Base-by-base conservation (phyloP, 176 grass and related monocot species). In the Secale cereale region DNA sequence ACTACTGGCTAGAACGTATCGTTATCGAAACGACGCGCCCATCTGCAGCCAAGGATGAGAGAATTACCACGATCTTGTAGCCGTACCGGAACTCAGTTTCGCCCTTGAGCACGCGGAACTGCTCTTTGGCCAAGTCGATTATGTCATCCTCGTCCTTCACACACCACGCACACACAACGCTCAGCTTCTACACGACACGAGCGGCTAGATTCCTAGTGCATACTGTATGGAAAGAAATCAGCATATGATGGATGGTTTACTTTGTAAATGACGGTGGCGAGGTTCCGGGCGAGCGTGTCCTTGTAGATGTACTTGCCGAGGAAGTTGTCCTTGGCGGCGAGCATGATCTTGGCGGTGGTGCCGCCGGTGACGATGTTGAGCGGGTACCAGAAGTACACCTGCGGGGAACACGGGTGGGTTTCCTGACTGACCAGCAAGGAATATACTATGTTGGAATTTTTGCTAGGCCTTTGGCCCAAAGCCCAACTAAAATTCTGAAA, bases 331-430 rank as follows among this genome's bases (percentile, higher is more conserved):
- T 99, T 99, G 26, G 97, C 97, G 3, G 89, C 89, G 77, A 96
- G 91, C 89, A 99, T 93, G 52, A 99, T 94, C 93, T 99, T 99
- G 61, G 97, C 97, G 60, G 97, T 99, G 52, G 97, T 94, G 62
- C 97, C 97, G 56, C 97, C 93, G 52, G 87, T 83, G 67, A 99
- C 48, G 56, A 99, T 26, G 83, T 92, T 94, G 74, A 99, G 88
- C n/a, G 97, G 97, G 66, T 95, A 99, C 97, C 97, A 99, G 35
- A 96, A 91, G 86, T 94, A 95, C 61, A 99, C 89, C 97, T 99
- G 83, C 81, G 80, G 41, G 22, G 73, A 31, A 31, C 15, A 31
- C 27, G 32, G 8, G 20, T 10, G 8, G 14, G 8, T 28, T 54
- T 54, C 27, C 31, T 56, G 50, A 59, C 32, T 8, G 1, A 54